phyloP scores from a whole-genome alignment of 805 yeast genomes.

The Debaryomyces hansenii region DNA sequence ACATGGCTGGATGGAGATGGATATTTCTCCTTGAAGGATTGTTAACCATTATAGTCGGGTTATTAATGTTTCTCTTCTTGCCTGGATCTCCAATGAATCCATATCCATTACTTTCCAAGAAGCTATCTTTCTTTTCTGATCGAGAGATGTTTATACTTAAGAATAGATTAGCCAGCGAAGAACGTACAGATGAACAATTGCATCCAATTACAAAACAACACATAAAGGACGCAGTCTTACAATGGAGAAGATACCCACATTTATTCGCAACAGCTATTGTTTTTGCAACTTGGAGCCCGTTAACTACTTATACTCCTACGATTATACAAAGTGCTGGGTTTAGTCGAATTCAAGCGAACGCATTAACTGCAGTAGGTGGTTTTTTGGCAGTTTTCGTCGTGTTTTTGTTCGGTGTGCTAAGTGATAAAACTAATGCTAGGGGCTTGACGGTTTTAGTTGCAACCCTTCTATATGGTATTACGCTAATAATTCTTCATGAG shows the following conservation, averaged over 20 bases:
- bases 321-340: constrained; percentile 2
- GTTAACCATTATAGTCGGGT: neutral
- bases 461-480: constrained; percentile 1
- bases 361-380: constrained; percentile 3
- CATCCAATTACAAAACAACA: neutral
- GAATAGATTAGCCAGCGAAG: neutral
- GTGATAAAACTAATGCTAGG: constrained; percentile 2
- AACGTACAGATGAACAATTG: neutral
- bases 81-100: constrained; percentile 1
- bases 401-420: constrained; percentile 1
- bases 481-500: constrained; percentile 1
- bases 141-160: neutral
- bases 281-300: constrained; percentile 5
- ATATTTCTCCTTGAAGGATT: constrained; percentile 5
- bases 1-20: constrained; percentile 3
- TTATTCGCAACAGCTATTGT: constrained; percentile 2
- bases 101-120: neutral
- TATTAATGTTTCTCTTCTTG: neutral
- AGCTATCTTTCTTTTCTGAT: neutral
- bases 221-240: neutral
- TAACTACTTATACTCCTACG: constrained; percentile 3
- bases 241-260: constrained; percentile 5
- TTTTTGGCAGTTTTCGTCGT: constrained; percentile 1
- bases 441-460: constrained; percentile 3
- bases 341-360: constrained; percentile 3